phyloP scores from a whole-genome alignment of 106 monocot species.

The Dendrobium huoshanense region DNA sequence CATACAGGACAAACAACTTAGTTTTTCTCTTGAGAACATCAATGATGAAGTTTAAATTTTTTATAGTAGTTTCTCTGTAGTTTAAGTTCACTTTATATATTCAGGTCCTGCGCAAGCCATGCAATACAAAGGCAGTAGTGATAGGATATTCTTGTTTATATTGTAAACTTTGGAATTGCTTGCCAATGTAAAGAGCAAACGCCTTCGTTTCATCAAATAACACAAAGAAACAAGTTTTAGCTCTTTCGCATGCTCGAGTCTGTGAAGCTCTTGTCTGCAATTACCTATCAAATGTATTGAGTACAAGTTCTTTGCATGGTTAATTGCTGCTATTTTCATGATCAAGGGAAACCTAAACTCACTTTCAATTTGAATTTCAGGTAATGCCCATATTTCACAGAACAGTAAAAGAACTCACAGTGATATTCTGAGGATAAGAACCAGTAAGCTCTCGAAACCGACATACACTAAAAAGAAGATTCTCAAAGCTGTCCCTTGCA shows the following conservation, averaged over 20 bases:
- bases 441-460: slow-evolving; percentile 97
- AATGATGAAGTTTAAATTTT: no score
- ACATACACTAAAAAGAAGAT: slow-evolving; percentile 95
- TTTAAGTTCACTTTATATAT: background rate
- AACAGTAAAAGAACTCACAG: slow-evolving; percentile 30
- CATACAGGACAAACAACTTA: no score
- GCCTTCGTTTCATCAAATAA: background rate
- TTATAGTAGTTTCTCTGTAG: no score
- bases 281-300: background rate
- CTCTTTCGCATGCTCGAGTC: background rate
- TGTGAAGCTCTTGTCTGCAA: slow-evolving; percentile 24
- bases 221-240: background rate
- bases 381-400: background rate
- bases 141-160: background rate
- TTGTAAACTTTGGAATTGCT: background rate
- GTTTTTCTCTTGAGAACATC: no score
- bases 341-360: background rate
- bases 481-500: slow-evolving; percentile 99
- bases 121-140: background rate
- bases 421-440: slow-evolving; percentile 77
- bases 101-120: background rate
- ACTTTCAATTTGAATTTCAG: background rate
- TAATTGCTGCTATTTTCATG: background rate
- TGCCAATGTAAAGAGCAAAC: background rate
- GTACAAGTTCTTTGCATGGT: background rate